Conservation (phyloP, 345 rosid genomes). For the Lepidium aucheri region DNA sequence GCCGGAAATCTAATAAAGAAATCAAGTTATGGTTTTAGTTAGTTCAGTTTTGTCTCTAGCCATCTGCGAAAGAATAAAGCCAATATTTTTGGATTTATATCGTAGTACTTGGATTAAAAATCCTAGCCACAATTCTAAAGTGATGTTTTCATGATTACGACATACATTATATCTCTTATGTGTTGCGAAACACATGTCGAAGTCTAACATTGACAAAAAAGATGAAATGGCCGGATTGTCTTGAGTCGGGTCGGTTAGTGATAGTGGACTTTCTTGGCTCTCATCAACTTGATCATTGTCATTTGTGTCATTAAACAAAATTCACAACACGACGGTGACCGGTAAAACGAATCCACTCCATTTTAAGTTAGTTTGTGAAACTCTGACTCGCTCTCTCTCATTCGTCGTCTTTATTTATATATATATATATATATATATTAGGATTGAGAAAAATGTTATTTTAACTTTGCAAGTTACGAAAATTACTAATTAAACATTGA, state of each 20-base stretch:
- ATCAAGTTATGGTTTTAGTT: too few relatives aligned
- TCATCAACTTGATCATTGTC: constrained; percentile 11
- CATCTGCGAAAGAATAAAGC: too few relatives aligned
- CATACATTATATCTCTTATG: not conserved
- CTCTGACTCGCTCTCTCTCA: not conserved
- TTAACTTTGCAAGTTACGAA: too few relatives aligned
- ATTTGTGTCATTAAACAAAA: not conserved
- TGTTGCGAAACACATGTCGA: constrained; percentile 20
- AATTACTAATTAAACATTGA: too few relatives aligned
- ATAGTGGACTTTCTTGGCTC: constrained; percentile 5
- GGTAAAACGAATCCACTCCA: not conserved
- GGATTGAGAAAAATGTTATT: too few relatives aligned
- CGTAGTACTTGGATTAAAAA: not conserved
- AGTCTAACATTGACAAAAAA: not conserved
- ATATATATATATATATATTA: too few relatives aligned
- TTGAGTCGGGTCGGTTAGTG: not conserved
- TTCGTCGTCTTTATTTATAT: not conserved
- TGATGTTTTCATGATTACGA: constrained; percentile 6
- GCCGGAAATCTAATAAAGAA: too few relatives aligned
- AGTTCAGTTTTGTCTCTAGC: too few relatives aligned
- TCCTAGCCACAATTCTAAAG: constrained; percentile 8
- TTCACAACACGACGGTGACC: not conserved
- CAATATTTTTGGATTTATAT: not conserved
- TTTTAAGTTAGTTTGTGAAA: not conserved
- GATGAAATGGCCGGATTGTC: not conserved